Percentiles rank a stretch among this genome's conserved stretches.
phyloP scores from a whole-genome alignment of 2,329 filamentous ascomycete species.

The Xylaria sp. region DNA sequence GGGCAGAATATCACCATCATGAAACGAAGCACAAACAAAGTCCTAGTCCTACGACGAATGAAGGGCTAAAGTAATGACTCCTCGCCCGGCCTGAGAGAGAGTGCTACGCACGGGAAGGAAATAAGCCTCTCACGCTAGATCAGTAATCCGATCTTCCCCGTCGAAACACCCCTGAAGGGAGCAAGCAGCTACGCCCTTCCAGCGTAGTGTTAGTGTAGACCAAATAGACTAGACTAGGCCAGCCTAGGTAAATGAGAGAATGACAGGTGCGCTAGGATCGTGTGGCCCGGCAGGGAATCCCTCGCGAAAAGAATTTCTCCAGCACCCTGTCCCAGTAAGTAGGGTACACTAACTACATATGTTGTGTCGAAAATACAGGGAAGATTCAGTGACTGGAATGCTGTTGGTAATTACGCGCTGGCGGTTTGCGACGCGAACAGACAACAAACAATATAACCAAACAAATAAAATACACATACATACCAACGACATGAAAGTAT shows the following conservation, averaged over 20 bases:
- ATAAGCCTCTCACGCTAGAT: constrained; percentile 10
- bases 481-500: too few relatives aligned
- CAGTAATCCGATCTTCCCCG: constrained; percentile 1
- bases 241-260: neutral
- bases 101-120: neutral
- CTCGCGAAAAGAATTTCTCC: neutral
- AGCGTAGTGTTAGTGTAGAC: neutral
- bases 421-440: too few relatives aligned
- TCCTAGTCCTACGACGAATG: constrained; percentile 2
- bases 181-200: constrained; percentile 5
- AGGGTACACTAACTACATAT: neutral
- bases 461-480: too few relatives aligned
- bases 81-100: too few relatives aligned
- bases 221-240: neutral
- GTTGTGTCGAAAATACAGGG: constrained; percentile 3
- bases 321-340: too few relatives aligned
- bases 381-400: neutral
- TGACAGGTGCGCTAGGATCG: neutral
- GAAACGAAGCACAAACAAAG: neutral
- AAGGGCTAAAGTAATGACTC: constrained; percentile 7
- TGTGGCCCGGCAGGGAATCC: neutral
- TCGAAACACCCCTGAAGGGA: constrained; percentile 15
- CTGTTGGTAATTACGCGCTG: neutral
- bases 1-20: constrained; percentile 1
- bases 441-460: neutral